Evolutionary conservation across 2,329 filamentous ascomycete genomes (phyloP).

Genomic region (Rachicladosporium sp.): DNA sequence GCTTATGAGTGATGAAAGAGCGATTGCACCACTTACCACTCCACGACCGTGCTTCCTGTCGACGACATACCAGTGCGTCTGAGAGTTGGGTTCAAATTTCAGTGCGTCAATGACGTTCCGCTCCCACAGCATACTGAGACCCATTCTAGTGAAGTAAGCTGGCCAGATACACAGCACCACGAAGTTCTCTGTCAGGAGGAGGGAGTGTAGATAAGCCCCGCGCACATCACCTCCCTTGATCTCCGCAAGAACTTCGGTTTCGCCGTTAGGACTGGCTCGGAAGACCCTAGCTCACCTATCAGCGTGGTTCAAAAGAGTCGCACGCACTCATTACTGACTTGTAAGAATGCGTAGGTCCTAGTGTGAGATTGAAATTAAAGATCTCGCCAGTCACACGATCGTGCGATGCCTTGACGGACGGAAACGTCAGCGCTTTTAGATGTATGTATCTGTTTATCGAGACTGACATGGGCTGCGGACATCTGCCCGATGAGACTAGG

Average conservation of each 20-base stretch:
- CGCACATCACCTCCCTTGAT: conserved; percentile 39
- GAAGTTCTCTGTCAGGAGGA: conserved; percentile 60
- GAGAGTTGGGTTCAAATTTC: conserved; percentile 44
- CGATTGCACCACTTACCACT: conserved; percentile 23
- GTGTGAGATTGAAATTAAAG: conserved; percentile 69
- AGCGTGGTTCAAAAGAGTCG: no score
- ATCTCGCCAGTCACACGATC: conserved; percentile 63
- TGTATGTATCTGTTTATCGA: no score
- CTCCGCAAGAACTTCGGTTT: conserved; percentile 59
- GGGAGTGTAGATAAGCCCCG: conserved; percentile 70
- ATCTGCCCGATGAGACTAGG: conserved; percentile 54
- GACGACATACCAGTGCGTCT: conserved; percentile 60
- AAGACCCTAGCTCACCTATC: conserved; percentile 38
- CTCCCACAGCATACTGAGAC: conserved; percentile 50
- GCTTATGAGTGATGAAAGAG: no score
- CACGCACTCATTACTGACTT: conserved; percentile 23
- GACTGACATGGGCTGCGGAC: conserved; percentile 50
- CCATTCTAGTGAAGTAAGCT: conserved; percentile 45
- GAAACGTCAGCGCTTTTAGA: no score
- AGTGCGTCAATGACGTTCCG: conserved; percentile 59
- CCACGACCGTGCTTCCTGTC: conserved; percentile 52
- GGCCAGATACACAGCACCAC: conserved; percentile 64
- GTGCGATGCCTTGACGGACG: conserved; percentile 34
- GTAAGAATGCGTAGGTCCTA: conserved; percentile 48
- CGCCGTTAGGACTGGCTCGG: conserved; percentile 46